Percentiles rank a stretch among this genome's conserved stretches.
These are phyloP conservation scores for Meripilus lineatus DNA, from an alignment of 1,284 basidiomycete genomes.

Conservation along the genomic window DNA sequence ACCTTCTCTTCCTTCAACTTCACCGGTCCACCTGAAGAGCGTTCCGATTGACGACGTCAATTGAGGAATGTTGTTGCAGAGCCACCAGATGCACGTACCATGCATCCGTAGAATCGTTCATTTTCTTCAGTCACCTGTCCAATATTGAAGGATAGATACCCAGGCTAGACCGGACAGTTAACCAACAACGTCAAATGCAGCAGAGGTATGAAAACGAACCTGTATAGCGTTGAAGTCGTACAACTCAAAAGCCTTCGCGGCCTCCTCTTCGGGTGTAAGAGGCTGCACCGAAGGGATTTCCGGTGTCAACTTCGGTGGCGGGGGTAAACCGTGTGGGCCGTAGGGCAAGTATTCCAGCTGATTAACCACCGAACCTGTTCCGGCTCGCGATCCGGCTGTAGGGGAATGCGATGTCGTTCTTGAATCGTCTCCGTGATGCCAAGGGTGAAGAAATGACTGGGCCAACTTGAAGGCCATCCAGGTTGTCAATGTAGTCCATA, in stretches of 20 bases:
- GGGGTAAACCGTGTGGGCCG: conserved; percentile 13
- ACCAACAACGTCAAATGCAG: not conserved
- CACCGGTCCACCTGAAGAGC: conserved; percentile 64
- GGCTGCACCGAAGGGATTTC: conserved; percentile 47
- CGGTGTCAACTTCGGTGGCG: conserved; percentile 33
- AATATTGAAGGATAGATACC: conserved; percentile 83
- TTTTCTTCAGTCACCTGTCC: conserved; percentile 77
- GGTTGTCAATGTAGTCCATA: conserved; percentile 21
- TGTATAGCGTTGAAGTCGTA: conserved; percentile 75
- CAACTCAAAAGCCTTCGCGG: conserved; percentile 74
- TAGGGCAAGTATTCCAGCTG: too few relatives aligned
- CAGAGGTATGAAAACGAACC: conserved; percentile 31
- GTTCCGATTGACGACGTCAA: too few relatives aligned
- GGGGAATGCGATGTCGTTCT: conserved; percentile 16
- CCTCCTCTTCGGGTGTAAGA: conserved; percentile 48
- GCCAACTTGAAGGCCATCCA: conserved; percentile 16
- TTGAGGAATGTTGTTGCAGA: not conserved
- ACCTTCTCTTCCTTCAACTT: conserved; percentile 36
- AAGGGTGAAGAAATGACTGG: too few relatives aligned
- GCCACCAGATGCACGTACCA: conserved; percentile 47
- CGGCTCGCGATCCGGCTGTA: conserved; percentile 10
- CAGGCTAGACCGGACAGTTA: too few relatives aligned
- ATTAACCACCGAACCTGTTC: conserved; percentile 20
- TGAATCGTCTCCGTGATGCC: too few relatives aligned
- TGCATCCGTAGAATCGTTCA: conserved; percentile 72